These are phyloP conservation scores for Malania oleifera DNA, from an alignment of 164 flowering plant species.

Conservation along the genomic window DNA sequence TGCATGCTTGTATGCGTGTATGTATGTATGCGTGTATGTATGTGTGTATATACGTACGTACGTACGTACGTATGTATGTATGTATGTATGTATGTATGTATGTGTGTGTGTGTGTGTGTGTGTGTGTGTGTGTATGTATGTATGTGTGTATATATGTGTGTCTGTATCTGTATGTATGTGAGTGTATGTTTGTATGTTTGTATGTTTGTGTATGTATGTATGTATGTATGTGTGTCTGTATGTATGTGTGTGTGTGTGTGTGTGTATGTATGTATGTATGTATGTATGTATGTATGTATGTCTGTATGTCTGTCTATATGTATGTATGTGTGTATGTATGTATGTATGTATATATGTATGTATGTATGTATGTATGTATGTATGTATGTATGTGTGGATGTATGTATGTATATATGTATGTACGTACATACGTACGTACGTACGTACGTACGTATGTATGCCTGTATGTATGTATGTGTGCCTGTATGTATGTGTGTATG, in stretches of 20 bases:
- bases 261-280: not conserved
- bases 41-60: not conserved
- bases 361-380: not conserved
- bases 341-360: too few species aligned
- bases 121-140: not conserved
- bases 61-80: not conserved
- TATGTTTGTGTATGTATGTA: not conserved
- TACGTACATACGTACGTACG: not conserved
- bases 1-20: not conserved
- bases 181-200: not conserved
- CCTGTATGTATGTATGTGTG: not conserved
- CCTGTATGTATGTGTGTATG: not conserved
- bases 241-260: not conserved
- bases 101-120: not conserved
- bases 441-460: not conserved
- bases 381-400: not conserved
- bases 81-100: not conserved
- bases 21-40: not conserved
- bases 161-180: not conserved
- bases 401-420: not conserved
- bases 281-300: too few species aligned
- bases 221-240: not conserved
- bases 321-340: too few species aligned
- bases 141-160: not conserved
- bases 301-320: too few species aligned